Evolutionary conservation across 192 early-diverging fungal species (phyloP).

Genomic region (Neocallimastix lanati): DNA sequence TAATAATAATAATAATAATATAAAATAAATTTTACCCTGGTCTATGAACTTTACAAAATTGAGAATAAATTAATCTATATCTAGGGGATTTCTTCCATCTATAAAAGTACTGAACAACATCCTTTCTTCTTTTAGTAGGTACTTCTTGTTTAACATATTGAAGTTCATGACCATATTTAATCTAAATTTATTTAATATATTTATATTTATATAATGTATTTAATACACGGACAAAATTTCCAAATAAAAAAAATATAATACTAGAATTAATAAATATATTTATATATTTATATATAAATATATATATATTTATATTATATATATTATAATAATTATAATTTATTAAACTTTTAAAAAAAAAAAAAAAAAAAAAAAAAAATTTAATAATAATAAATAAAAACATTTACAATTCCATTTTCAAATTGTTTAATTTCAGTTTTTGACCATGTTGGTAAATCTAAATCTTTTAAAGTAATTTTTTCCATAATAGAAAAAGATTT

Average conservation of each 20-base stretch:
- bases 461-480: constrained; percentile 21
- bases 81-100: constrained; percentile 34
- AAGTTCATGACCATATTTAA: constrained; percentile 44
- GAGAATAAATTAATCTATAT: constrained; percentile 37
- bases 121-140: constrained; percentile 18
- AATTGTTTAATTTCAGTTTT: constrained; percentile 27
- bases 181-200: background rate
- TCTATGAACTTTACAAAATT: constrained; percentile 32
- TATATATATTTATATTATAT: too few relatives aligned
- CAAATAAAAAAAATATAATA: too few relatives aligned
- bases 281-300: too few relatives aligned
- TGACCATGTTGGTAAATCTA: constrained; percentile 33
- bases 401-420: constrained; percentile 23
- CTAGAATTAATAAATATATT: too few relatives aligned
- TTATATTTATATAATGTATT: too few relatives aligned
- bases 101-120: constrained; percentile 43
- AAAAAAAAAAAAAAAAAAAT: background rate
- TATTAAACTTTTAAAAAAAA: background rate
- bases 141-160: constrained; percentile 29
- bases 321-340: too few relatives aligned
- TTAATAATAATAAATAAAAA: background rate
- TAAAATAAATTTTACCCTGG: constrained; percentile 18
- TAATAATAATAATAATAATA: background rate
- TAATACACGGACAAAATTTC: too few relatives aligned
- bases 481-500: constrained; percentile 30